These are phyloP conservation scores for Trichosporon sp. DNA, from an alignment of 1,284 basidiomycete species.

Conservation along the genomic window DNA sequence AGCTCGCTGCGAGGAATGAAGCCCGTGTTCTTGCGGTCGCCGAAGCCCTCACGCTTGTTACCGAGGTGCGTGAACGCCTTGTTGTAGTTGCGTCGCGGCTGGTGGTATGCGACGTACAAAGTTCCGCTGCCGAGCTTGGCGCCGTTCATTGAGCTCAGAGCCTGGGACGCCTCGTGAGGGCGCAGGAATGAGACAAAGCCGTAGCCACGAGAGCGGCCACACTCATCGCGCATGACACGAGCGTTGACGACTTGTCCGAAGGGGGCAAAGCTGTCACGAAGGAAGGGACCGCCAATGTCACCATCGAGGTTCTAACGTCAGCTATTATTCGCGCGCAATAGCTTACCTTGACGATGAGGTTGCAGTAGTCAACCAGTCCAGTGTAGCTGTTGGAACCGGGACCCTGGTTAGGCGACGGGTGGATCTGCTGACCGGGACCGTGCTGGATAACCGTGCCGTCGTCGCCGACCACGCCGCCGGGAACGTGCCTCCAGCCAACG, in stretches of 20 bases:
- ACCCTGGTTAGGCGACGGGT: slow-evolving; percentile 70
- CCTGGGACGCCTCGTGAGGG: slow-evolving; percentile 62
- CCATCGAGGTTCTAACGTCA: slow-evolving; percentile 74
- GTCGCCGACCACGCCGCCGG: slow-evolving; percentile 38
- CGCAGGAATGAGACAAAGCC: slow-evolving; percentile 91
- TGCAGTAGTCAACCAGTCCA: slow-evolving; percentile 86
- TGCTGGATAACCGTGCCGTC: slow-evolving; percentile 63
- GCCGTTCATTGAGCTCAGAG: slow-evolving; percentile 40
- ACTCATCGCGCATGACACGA: slow-evolving; percentile 88
- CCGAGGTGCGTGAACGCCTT: slow-evolving; percentile 1
- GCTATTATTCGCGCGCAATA: not conserved
- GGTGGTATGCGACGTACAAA: slow-evolving; percentile 43
- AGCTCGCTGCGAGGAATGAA: not conserved
- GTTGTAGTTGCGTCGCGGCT: slow-evolving; percentile 33
- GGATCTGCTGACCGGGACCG: slow-evolving; percentile 85
- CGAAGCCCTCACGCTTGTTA: slow-evolving; percentile 11
- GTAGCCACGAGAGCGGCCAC: slow-evolving; percentile 81
- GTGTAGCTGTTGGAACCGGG: slow-evolving; percentile 77
- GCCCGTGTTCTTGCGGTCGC: not conserved
- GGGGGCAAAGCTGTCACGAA: slow-evolving; percentile 74
- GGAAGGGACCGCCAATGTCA: slow-evolving; percentile 76
- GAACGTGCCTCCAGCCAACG: slow-evolving; percentile 23
- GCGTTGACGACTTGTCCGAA: slow-evolving; percentile 87
- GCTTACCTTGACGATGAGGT: slow-evolving; percentile 65
- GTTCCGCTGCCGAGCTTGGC: slow-evolving; percentile 36